Conservation (phyloP, 306 rosid genomes). For the Comarum palustre region DNA sequence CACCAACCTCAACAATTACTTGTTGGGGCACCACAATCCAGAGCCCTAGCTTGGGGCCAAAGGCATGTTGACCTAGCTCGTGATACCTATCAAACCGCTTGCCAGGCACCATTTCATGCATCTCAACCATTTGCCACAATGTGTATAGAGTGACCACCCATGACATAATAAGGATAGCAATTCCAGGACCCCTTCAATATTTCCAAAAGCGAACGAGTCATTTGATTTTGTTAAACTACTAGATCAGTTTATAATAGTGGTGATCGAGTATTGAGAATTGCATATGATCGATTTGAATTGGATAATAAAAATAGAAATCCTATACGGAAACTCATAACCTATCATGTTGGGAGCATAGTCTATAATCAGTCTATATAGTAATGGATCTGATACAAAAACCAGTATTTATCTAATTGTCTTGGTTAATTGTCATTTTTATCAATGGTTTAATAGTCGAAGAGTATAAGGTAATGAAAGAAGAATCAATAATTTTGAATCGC, state of each 20-base stretch:
- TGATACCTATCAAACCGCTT: conserved; percentile 77
- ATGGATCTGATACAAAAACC: too few relatives aligned
- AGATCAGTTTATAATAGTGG: not conserved
- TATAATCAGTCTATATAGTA: not conserved
- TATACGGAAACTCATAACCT: not conserved
- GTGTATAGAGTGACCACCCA: conserved; percentile 79
- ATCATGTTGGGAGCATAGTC: not conserved
- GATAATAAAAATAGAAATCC: not conserved
- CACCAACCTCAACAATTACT: conserved; percentile 64
- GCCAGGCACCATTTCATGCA: conserved; percentile 93
- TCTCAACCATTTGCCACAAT: conserved; percentile 87
- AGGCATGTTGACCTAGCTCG: conserved; percentile 82
- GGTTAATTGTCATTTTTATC: too few relatives aligned
- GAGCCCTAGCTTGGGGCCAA: conserved; percentile 71
- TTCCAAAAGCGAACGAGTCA: not conserved
- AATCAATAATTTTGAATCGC: not conserved
- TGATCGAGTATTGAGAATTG: not conserved
- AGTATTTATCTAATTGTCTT: too few relatives aligned
- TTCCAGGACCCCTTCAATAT: conserved; percentile 61
- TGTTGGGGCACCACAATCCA: conserved; percentile 78
- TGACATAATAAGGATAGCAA: conserved; percentile 38
- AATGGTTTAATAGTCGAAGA: too few relatives aligned
- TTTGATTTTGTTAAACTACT: conserved; percentile 32
- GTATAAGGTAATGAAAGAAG: not conserved
- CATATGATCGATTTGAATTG: not conserved